Evolutionary conservation across 805 yeast species (phyloP), one percentile per base, ranked within the genome.

Genomic region (Yamadazyma scolyti): DNA sequence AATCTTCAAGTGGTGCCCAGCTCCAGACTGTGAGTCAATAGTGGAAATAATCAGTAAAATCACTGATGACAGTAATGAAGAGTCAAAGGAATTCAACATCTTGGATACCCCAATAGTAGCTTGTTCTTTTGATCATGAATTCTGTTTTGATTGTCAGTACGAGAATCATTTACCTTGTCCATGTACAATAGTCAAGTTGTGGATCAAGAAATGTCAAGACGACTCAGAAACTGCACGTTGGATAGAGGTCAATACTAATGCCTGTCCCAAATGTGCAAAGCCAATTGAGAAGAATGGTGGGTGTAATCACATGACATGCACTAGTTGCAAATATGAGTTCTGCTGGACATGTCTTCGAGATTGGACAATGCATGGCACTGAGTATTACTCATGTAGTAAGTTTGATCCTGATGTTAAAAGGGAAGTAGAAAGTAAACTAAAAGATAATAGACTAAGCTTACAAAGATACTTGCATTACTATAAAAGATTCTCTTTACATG

Each of bases 271-370:
- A 48, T 93, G 98, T 61, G 61, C 63, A 7, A 64, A 87, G 1
- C 65, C 77, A 17, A 93, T 90, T 40, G 97, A 93, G 52, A 88
- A 90, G 48, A 83, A 83, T 51, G 97, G 97, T 14, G 98, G 98
- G 0, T 93, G 98, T 60, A 90, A 90, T 57, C 98, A 93, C 58
- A 90, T 93, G 96, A 72, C 78, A 1, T 93, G 98, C 55, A 65
- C 74, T 3, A 79, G 77, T 36, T 93, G 98, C 55, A 50, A 54
- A 9, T 58, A 75, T 52, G 85, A 89, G 52, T 93, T 88, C 51
- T 93, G 98, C 56, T 93, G 98, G 98, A 77, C 89, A 23, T 93
- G 98, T 56, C 53, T 75, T 39, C 79, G 79, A 3, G 72, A 65
- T 20, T 90, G 98, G 98, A 47, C 52, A 1, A 58, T 58, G 10